phyloP scores from a whole-genome alignment of 306 rosid genomes.

The Prunus mira region DNA sequence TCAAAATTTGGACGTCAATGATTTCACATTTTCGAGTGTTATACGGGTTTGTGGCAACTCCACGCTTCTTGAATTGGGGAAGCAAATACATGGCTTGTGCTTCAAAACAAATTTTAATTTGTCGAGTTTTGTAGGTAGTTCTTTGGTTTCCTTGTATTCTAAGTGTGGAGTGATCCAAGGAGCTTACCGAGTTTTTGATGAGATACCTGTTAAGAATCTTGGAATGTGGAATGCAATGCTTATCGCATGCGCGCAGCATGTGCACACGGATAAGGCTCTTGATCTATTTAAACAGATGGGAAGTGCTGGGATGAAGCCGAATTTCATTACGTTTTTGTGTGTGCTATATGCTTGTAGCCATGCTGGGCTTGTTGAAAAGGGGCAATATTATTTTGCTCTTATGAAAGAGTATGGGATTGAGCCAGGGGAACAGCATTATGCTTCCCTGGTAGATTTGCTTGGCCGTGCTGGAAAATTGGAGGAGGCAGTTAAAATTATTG shows the following conservation, averaged over 20 bases:
- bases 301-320: conserved; percentile 62
- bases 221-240: conserved; percentile 95
- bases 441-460: conserved; percentile 80
- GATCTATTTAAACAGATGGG: conserved; percentile 54
- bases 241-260: conserved; percentile 80
- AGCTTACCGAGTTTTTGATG: conserved; percentile 61
- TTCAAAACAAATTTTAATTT: conserved; percentile 66
- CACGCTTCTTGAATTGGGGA: conserved; percentile 72
- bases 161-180: conserved; percentile 76
- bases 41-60: conserved; percentile 61
- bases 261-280: conserved; percentile 53
- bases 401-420: conserved; percentile 75
- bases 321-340: conserved; percentile 77
- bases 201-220: conserved; percentile 55
- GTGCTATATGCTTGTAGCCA: conserved; percentile 89
- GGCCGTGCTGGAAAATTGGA: conserved; percentile 79
- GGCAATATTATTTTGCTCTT: conserved; percentile 44
- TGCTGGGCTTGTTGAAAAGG: conserved; percentile 74
- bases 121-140: conserved; percentile 75
- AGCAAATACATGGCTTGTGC: conserved; percentile 65
- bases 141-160: conserved; percentile 68
- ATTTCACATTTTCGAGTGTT: conserved; percentile 79
- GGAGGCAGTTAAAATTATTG: conserved; percentile 58
- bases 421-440: conserved; percentile 70
- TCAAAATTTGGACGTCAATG: conserved; percentile 52